Base-by-base conservation (phyloP, 768 basidiomycete genomes). In the Mrakia gelida region DNA sequence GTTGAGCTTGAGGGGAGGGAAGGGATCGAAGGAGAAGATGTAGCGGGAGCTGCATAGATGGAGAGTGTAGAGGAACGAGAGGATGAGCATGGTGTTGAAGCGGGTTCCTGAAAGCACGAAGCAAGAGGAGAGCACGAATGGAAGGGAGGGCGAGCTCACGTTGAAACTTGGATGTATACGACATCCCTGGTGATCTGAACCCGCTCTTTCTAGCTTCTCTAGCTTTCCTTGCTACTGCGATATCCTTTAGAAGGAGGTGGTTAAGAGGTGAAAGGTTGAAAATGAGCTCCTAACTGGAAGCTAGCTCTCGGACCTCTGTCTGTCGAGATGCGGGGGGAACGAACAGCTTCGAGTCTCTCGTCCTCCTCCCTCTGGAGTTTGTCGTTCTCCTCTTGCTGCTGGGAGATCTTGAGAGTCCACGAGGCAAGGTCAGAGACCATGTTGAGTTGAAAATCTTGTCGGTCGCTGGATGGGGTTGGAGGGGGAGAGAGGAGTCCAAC, bases 391-490 rank as follows among this genome's bases (percentile, higher is more conserved):
- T 72, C 45, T 16, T 52, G 30, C 21, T 72, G 71, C 71, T 72
- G 71, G 3, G 45, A 32, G n/a, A 72, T 41, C 71, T 54, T 52
- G 15, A 56, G 28, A 2, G 71, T 72, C 71, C 71, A 72, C 13
- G 71, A n/a, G 13, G 71, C 13, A 0, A 72, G 71, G 45, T 72
- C 71, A 9, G 71, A 72, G 10, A 34, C 63, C 63, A 65, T 65
- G 10, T 9, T 38, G 63, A 13, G 32, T 1, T 32, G 63, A 30
- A 59, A 59, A 52, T 52, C 49, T 52, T 52, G 49, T 21, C 2
- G 49, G 49, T 4, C 4, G 49, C 49, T 52, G 49, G 49, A 52
- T 21, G 45, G 45, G 45, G 49, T 52, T 52, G 59, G 59, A 23
- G 18, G 59, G n/a, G n/a, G n/a, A 52, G 49, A 52, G 18, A 52